Conservation (phyloP, 805 yeast species). For the Metschnikowia borealis region DNA sequence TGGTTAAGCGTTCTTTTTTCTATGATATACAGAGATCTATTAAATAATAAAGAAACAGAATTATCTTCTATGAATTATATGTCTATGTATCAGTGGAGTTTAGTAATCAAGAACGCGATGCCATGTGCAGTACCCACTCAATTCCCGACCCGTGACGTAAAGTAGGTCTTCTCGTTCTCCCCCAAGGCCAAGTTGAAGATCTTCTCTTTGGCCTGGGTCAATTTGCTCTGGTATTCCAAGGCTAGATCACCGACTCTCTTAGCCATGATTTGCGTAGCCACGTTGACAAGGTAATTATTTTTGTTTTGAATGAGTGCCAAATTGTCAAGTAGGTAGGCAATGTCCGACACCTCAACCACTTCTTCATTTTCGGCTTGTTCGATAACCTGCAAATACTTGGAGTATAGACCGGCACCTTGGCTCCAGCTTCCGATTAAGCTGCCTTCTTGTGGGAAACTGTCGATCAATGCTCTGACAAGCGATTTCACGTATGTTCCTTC, state of each 20-base stretch:
- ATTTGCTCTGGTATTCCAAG: conserved; percentile 17
- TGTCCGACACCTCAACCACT: conserved; percentile 11
- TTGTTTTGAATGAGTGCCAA: conserved; percentile 37
- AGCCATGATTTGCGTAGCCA: conserved; percentile 53
- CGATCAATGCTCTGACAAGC: conserved; percentile 37
- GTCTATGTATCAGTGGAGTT: neutral
- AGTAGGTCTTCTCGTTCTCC: conserved; percentile 42
- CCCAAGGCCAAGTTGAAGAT: conserved; percentile 41
- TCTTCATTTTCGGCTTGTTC: conserved; percentile 14
- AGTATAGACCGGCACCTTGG: conserved; percentile 56
- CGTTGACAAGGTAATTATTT: conserved; percentile 17
- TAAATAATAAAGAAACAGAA: neutral
- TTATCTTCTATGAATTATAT: neutral
- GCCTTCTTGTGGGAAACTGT: conserved; percentile 41
- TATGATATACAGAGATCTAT: neutral
- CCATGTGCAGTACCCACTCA: conserved; percentile 1
- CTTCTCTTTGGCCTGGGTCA: conserved; percentile 27
- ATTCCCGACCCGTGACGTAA: conserved; percentile 11
- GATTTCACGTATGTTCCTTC: conserved; percentile 32
- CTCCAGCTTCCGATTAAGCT: conserved; percentile 46
- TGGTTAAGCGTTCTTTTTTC: neutral
- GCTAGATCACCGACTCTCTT: conserved; percentile 44
- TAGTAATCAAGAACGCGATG: conserved; percentile 3
- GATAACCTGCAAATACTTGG: conserved; percentile 41
- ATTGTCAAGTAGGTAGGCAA: conserved; percentile 43